phyloP scores from a whole-genome alignment of 495 filamentous ascomycete species.

The Penicillium paradoxum region DNA sequence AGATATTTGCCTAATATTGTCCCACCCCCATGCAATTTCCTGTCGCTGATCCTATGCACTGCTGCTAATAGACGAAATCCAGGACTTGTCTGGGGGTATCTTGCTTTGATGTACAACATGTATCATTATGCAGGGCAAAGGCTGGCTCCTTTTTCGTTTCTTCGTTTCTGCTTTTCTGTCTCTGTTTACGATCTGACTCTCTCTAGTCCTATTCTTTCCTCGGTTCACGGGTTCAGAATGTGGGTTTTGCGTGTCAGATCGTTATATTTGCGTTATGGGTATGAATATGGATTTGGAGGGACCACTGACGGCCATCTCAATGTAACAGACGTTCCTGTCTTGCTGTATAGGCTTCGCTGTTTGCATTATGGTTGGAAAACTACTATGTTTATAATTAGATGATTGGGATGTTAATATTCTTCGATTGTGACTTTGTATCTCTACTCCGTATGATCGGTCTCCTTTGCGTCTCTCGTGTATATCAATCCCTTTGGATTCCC shows the following conservation, averaged over 20 bases:
- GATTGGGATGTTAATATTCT: constrained; percentile 1
- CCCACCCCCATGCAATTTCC: neutral
- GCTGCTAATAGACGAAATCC: neutral
- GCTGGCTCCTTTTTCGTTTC: constrained; percentile 7
- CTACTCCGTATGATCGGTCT: too few species aligned
- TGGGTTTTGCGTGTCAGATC: too few species aligned
- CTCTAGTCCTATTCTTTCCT: neutral
- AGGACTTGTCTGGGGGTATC: neutral
- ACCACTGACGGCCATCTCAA: too few species aligned
- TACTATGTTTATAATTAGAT: constrained; percentile 4
- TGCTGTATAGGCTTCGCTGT: too few species aligned
- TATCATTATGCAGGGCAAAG: constrained; percentile 6
- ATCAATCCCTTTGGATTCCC: too few species aligned
- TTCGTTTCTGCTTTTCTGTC: neutral
- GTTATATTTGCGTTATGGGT: too few species aligned
- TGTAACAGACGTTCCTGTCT: too few species aligned
- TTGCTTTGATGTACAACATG: constrained; percentile 3
- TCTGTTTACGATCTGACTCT: neutral
- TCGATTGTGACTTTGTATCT: too few species aligned
- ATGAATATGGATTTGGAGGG: too few species aligned
- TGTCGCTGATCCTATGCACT: neutral
- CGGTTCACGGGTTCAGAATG: too few species aligned
- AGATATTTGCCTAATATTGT: constrained; percentile 23
- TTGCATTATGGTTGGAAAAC: neutral
- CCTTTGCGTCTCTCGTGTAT: too few species aligned